Conservation (phyloP, 1,284 basidiomycete genomes). For the Golubevia pallescens region DNA sequence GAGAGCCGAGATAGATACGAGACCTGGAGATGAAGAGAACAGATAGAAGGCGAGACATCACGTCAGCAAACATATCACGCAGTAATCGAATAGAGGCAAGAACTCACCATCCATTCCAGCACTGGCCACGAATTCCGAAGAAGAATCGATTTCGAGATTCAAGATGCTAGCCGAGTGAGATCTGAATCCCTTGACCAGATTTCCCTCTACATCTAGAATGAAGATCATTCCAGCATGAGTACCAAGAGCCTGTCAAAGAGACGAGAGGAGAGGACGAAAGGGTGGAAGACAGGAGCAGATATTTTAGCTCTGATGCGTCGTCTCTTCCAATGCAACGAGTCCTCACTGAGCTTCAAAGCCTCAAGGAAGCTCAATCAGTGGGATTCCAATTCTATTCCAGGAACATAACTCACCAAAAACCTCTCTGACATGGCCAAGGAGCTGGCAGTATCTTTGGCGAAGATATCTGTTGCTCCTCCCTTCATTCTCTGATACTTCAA, state of each 20-base stretch:
- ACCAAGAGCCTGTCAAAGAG: constrained; percentile 73
- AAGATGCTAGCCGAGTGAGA: constrained; percentile 89
- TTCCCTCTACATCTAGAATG: constrained; percentile 79
- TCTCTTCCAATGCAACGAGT: background rate
- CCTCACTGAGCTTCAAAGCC: constrained; percentile 4
- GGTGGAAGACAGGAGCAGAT: background rate
- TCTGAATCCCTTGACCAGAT: constrained; percentile 85
- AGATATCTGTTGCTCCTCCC: constrained; percentile 77
- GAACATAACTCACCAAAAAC: constrained; percentile 71
- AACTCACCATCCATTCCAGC: constrained; percentile 88
- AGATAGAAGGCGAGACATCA: constrained; percentile 3
- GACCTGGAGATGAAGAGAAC: constrained; percentile 68
- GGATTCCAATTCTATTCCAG: constrained; percentile 4
- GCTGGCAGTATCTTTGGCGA: constrained; percentile 76
- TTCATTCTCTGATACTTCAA: constrained; percentile 87
- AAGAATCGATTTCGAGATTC: constrained; percentile 83
- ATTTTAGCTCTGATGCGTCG: constrained; percentile 1
- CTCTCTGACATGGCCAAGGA: constrained; percentile 73
- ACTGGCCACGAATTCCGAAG: constrained; percentile 87
- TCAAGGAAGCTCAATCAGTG: background rate
- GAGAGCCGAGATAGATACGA: constrained; percentile 86
- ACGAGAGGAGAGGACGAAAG: constrained; percentile 1
- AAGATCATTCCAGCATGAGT: constrained; percentile 92
- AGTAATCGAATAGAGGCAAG: constrained; percentile 3
- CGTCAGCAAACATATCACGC: background rate